Evolutionary conservation across 768 basidiomycete species (phyloP).

Genomic region (Termitomyces sp.): DNA sequence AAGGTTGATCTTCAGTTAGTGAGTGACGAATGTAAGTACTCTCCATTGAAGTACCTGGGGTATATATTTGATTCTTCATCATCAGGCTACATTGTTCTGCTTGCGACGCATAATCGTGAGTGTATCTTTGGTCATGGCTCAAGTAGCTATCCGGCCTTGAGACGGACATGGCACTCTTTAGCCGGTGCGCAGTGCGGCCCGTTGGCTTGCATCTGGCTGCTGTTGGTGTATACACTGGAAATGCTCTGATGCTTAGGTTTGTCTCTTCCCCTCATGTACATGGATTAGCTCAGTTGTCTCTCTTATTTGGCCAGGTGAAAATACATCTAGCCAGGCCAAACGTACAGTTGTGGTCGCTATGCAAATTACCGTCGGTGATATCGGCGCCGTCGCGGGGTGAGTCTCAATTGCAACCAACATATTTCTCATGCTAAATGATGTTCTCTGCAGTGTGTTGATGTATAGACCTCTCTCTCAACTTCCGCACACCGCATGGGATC

Average conservation of each 20-base stretch:
- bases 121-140: background rate
- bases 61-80: no score
- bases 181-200: conserved; percentile 57
- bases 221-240: conserved; percentile 57
- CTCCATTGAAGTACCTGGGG: no score
- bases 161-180: conserved; percentile 13
- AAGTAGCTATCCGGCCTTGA: background rate
- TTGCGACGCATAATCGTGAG: conserved; percentile 42
- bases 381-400: conserved; percentile 55
- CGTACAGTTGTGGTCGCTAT: no score
- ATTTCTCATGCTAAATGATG: background rate
- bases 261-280: background rate
- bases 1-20: conserved; percentile 43
- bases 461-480: conserved; percentile 52
- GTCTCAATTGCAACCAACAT: conserved; percentile 4
- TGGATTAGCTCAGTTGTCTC: background rate
- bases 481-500: conserved; percentile 56
- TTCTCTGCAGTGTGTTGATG: conserved; percentile 41
- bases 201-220: conserved; percentile 56
- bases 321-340: no score
- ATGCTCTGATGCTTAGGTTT: conserved; percentile 55
- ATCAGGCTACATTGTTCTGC: no score
- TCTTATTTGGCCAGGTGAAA: conserved; percentile 71
- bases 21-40: no score
- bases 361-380: conserved; percentile 64